A percentile compares a stretch with the other conserved stretches of the same genome.
Evolutionary conservation across 768 basidiomycete species (phyloP).

Genomic region (Termitomyces sp.): DNA sequence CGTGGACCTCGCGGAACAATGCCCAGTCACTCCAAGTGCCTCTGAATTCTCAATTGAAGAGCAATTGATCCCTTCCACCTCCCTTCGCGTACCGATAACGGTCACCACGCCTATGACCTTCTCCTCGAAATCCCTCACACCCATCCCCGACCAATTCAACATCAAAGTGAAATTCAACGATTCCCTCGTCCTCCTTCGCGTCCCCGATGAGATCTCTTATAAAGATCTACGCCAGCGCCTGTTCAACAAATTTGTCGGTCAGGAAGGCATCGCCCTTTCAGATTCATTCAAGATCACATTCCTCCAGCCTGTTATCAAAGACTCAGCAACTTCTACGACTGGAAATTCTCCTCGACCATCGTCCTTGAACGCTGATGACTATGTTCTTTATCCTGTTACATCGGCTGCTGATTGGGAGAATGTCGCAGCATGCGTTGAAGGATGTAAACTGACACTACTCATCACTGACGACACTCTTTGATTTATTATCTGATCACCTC

Average conservation of each 20-base stretch:
- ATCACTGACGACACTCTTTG: conserved; percentile 37
- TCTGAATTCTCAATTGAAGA: conserved; percentile 1
- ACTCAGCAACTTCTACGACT: conserved; percentile 16
- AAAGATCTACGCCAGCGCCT: conserved; percentile 53
- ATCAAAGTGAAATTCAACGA: conserved; percentile 67
- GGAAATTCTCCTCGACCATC: conserved; percentile 32
- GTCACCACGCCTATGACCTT: conserved; percentile 22
- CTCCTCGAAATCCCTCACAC: conserved; percentile 20
- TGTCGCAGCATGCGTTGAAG: conserved; percentile 37
- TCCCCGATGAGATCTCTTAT: conserved; percentile 42
- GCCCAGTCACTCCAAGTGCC: conserved; percentile 5
- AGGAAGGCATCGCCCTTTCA: conserved; percentile 52
- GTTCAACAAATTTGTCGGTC: conserved; percentile 62
- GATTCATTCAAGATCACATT: conserved; percentile 55
- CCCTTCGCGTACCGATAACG: conserved; percentile 7
- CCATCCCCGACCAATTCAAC: conserved; percentile 32
- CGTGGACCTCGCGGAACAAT: conserved; percentile 15
- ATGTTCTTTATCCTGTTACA: conserved; percentile 41
- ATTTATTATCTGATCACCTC: background rate
- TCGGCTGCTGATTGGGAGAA: conserved; percentile 61
- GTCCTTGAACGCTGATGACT: conserved; percentile 25
- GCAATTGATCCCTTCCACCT: conserved; percentile 5
- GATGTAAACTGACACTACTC: conserved; percentile 54
- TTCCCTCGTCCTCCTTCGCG: conserved; percentile 59
- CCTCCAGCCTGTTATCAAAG: conserved; percentile 31